A percentile compares a stretch with the other conserved stretches of the same genome.
These are phyloP conservation scores for Loxodes magnus DNA, from an alignment of 73 alveolate genomes.

Conservation along the genomic window DNA sequence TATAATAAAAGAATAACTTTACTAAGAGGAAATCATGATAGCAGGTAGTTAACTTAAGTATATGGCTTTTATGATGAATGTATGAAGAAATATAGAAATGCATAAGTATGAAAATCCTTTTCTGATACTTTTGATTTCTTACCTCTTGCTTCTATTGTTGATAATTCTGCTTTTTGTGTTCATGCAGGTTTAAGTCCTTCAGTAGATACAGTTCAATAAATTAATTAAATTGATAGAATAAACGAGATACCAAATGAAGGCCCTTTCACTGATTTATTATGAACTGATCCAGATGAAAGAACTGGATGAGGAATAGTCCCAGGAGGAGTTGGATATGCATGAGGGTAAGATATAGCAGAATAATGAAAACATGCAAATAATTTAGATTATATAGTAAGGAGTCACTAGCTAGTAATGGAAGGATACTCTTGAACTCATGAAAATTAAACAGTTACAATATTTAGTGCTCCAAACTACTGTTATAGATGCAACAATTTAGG, in stretches of 20 bases:
- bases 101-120: conserved; percentile 85
- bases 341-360: conserved; percentile 91
- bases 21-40: conserved; percentile 85
- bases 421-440: conserved; percentile 84
- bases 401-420: conserved; percentile 93
- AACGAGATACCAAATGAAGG: conserved; percentile 98
- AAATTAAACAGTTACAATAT: conserved; percentile 85
- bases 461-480: conserved; percentile 98
- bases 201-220: conserved; percentile 83
- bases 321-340: conserved; percentile 98
- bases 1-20: conserved; percentile 77
- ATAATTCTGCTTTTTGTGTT: conserved; percentile 87
- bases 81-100: conserved; percentile 85
- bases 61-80: conserved; percentile 99
- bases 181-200: conserved; percentile 98
- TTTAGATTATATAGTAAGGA: conserved; percentile 80
- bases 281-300: conserved; percentile 94
- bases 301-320: conserved; percentile 77
- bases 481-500: conserved; percentile 85
- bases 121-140: conserved; percentile 95
- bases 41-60: conserved; percentile 77
- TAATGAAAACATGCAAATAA: conserved; percentile 83
- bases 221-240: conserved; percentile 76
- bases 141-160: conserved; percentile 93
- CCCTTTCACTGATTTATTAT: conserved; percentile 93